phyloP scores from a whole-genome alignment of 164 flowering plant genomes.

The Platanus orientalis region DNA sequence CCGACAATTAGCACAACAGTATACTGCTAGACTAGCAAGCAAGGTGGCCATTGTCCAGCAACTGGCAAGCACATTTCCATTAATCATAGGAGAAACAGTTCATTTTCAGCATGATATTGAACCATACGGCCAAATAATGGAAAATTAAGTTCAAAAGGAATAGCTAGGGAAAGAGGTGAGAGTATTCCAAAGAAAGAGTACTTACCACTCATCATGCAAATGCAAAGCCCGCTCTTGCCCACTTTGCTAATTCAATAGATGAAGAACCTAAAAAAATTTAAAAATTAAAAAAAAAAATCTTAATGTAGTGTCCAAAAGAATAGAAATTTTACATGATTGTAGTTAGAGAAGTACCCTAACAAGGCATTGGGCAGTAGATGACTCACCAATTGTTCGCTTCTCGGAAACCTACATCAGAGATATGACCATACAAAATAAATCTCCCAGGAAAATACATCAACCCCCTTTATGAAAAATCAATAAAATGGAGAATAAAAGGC shows the following conservation, averaged over 20 bases:
- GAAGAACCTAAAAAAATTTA: conserved; percentile 53
- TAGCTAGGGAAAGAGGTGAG: too few species aligned
- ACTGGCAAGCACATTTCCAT: too few species aligned
- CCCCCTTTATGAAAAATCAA: neutral
- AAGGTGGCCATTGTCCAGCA: too few species aligned
- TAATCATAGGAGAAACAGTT: too few species aligned
- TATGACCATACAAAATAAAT: conserved; percentile 11
- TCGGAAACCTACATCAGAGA: conserved; percentile 64
- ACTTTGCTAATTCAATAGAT: conserved; percentile 70
- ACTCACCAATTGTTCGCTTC: conserved; percentile 39
- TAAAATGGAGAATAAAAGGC: conserved; percentile 3
- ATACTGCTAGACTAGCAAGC: too few species aligned
- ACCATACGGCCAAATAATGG: neutral
- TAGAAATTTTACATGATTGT: neutral
- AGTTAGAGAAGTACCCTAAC: conserved; percentile 44
- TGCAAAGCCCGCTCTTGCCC: conserved; percentile 68
- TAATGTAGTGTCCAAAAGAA: conserved; percentile 3
- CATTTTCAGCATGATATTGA: neutral
- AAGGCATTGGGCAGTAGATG: conserved; percentile 29
- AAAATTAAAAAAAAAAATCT: conserved; percentile 1
- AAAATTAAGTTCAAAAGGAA: too few species aligned
- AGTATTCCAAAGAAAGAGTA: neutral
- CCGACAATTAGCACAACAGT: too few species aligned
- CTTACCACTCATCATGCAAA: conserved; percentile 85
- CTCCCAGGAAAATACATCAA: neutral